These are phyloP conservation scores for Madurella mycetomatis DNA, from an alignment of 2,329 filamentous ascomycete genomes.

Conservation along the genomic window DNA sequence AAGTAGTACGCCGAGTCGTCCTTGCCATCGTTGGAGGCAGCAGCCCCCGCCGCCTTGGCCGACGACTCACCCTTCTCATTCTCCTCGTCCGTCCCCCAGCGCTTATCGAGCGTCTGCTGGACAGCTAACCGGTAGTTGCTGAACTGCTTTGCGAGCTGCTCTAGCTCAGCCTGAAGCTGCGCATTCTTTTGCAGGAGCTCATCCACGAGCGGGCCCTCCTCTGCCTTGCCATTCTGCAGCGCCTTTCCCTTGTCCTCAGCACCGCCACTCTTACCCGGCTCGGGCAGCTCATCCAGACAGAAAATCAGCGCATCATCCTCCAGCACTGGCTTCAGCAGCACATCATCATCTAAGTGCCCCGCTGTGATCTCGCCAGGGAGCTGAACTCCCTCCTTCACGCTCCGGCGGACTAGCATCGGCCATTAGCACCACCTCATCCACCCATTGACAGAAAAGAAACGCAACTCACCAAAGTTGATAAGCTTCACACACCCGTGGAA, in stretches of 20 bases:
- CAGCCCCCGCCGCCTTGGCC: slow-evolving; percentile 19
- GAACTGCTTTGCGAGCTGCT: slow-evolving; percentile 57
- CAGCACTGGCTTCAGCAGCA: slow-evolving; percentile 76
- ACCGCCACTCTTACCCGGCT: slow-evolving; percentile 34
- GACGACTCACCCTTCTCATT: slow-evolving; percentile 27
- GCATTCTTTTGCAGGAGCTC: slow-evolving; percentile 43
- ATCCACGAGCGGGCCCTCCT: slow-evolving; percentile 17
- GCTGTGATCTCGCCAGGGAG: slow-evolving; percentile 57
- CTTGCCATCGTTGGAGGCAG: slow-evolving; percentile 27
- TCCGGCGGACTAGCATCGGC: slow-evolving; percentile 41
- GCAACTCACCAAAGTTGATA: slow-evolving; percentile 58
- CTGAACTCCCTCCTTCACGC: slow-evolving; percentile 39
- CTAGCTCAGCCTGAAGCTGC: slow-evolving; percentile 58
- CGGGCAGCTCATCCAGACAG: slow-evolving; percentile 72
- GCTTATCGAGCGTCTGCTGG: slow-evolving; percentile 61
- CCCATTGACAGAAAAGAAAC: neutral
- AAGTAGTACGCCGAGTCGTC: slow-evolving; percentile 47
- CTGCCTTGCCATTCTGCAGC: neutral
- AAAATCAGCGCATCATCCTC: slow-evolving; percentile 88
- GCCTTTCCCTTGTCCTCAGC: neutral
- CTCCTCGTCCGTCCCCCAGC: slow-evolving; percentile 56
- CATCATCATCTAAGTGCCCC: slow-evolving; percentile 67
- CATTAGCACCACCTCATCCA: neutral
- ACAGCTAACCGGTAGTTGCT: slow-evolving; percentile 62
- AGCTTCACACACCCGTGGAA: slow-evolving; percentile 71